Evolutionary conservation across 768 basidiomycete genomes (phyloP).

Genomic region (Pluteus cervinus): DNA sequence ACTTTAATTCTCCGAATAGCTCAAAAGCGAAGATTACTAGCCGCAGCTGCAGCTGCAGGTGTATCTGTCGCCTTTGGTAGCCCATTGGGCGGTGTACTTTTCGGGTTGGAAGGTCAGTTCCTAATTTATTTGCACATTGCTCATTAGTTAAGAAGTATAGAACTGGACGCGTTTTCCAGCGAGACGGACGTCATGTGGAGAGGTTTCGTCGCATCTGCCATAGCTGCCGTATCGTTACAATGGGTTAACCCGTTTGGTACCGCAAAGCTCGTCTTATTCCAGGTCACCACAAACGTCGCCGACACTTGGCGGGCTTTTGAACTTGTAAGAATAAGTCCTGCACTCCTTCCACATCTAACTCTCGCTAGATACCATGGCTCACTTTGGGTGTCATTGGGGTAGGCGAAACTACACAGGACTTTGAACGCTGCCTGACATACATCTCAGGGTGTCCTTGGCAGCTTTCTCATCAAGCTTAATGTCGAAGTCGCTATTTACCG

Average conservation of each 20-base stretch:
- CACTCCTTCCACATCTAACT: neutral
- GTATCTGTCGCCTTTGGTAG: constrained; percentile 88
- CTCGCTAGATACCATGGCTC: constrained; percentile 62
- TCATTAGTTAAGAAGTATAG: constrained; percentile 19
- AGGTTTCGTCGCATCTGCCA: constrained; percentile 85
- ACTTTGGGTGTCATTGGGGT: constrained; percentile 59
- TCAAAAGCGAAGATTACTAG: constrained; percentile 75
- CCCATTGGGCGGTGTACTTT: constrained; percentile 80
- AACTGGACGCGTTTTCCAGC: constrained; percentile 62
- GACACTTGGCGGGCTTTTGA: constrained; percentile 71
- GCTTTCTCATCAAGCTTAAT: constrained; percentile 61
- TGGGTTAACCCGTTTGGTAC: constrained; percentile 84
- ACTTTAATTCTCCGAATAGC: constrained; percentile 29
- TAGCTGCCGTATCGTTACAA: constrained; percentile 81
- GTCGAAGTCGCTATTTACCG: constrained; percentile 59
- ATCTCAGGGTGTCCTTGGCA: constrained; percentile 56
- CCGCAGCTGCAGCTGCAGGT: constrained; percentile 80
- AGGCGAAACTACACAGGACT: constrained; percentile 10
- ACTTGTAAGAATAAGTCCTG: constrained; percentile 36
- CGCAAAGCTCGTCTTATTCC: constrained; percentile 76
- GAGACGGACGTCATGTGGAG: constrained; percentile 79
- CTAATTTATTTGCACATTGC: neutral
- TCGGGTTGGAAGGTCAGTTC: constrained; percentile 64
- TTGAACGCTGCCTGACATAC: constrained; percentile 3
- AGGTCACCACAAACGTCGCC: constrained; percentile 56